Percentiles rank a stretch among this genome's conserved stretches.
Evolutionary conservation across 306 rosid genomes (phyloP).

Genomic region (Biancaea sappan): DNA sequence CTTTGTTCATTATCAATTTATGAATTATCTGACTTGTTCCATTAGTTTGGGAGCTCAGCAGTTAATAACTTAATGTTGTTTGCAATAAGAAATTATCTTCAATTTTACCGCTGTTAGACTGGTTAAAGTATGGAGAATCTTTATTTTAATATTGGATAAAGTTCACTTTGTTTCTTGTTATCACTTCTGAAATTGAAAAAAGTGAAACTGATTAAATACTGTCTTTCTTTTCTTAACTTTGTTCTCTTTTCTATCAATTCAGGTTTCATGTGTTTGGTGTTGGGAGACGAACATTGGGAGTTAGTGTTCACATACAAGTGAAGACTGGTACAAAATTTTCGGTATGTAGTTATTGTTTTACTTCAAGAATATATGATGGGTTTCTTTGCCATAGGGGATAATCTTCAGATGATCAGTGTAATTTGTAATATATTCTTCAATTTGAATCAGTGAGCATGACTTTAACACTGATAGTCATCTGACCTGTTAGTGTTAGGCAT

Average conservation of each 20-base stretch:
- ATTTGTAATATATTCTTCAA: neutral
- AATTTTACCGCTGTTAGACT: too few relatives aligned
- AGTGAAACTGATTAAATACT: neutral
- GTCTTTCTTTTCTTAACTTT: neutral
- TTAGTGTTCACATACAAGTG: slow-evolving; percentile 79
- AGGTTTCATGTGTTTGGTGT: slow-evolving; percentile 95
- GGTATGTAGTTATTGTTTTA: slow-evolving; percentile 53
- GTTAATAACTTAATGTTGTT: too few relatives aligned
- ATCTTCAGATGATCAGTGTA: slow-evolving; percentile 4
- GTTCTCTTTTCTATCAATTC: slow-evolving; percentile 21
- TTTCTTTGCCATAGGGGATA: slow-evolving; percentile 4
- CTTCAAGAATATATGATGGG: slow-evolving; percentile 8
- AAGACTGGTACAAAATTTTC: slow-evolving; percentile 79
- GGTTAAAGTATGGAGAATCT: too few relatives aligned
- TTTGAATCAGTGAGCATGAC: neutral
- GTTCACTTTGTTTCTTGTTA: too few relatives aligned
- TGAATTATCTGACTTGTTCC: too few relatives aligned
- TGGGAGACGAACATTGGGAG: slow-evolving; percentile 80
- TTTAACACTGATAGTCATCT: neutral
- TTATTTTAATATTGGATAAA: too few relatives aligned
- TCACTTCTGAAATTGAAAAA: too few relatives aligned
- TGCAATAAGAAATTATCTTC: too few relatives aligned
- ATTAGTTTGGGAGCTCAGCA: too few relatives aligned
- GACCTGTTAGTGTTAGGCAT: neutral
- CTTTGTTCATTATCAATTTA: too few relatives aligned